Evolutionary conservation across 2,329 filamentous ascomycete genomes (phyloP).

Genomic region (Aspergillus ochraceus): DNA sequence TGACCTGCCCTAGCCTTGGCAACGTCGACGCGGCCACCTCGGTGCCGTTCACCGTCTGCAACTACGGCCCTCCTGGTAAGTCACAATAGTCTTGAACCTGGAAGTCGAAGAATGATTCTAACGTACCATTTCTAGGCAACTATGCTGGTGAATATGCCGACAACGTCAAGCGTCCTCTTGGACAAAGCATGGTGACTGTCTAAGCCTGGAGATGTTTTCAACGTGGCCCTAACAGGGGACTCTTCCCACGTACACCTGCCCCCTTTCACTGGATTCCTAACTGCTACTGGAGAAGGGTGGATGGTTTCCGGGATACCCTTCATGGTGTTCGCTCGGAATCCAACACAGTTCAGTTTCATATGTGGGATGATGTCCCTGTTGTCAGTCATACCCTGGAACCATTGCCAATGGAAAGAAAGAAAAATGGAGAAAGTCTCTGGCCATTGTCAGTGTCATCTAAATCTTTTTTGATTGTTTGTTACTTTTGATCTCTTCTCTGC

Average conservation of each 20-base stretch:
- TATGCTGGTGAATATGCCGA: constrained; percentile 52
- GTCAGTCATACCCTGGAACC: constrained; percentile 3
- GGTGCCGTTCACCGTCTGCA: constrained; percentile 81
- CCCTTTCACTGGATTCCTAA: no score
- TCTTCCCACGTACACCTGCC: neutral
- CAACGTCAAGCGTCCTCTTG: constrained; percentile 51
- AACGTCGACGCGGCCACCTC: constrained; percentile 43
- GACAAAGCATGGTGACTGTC: constrained; percentile 36
- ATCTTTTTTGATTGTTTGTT: constrained; percentile 11
- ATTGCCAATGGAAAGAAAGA: constrained; percentile 1
- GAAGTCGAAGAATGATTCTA: constrained; percentile 23
- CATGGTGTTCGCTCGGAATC: constrained; percentile 1
- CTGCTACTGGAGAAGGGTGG: no score
- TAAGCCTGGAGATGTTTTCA: constrained; percentile 16
- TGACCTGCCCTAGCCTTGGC: constrained; percentile 45
- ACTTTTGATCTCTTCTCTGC: constrained; percentile 1
- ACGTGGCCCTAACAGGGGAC: constrained; percentile 7
- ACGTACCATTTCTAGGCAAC: constrained; percentile 49
- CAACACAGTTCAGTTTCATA: neutral
- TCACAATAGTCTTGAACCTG: constrained; percentile 6
- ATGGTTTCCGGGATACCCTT: neutral
- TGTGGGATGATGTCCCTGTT: constrained; percentile 2
- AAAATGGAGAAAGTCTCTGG: constrained; percentile 12
- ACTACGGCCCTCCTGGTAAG: constrained; percentile 76
- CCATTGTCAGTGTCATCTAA: constrained; percentile 14